Evolutionary conservation across 1,139 yeast species (phyloP).

Genomic region (Nematodospora anomalae): DNA sequence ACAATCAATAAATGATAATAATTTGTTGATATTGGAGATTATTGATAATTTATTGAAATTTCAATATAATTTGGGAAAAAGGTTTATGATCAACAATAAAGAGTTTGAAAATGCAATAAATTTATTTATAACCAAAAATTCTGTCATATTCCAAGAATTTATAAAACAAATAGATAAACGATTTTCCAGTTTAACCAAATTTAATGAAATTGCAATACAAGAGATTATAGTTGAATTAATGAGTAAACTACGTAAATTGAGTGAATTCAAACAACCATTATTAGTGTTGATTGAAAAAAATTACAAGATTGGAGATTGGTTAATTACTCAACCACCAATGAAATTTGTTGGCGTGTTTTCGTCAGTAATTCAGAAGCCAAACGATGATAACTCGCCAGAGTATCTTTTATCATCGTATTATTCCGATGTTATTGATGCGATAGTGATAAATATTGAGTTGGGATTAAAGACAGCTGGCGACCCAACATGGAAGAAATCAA

Average conservation of each 20-base stretch:
- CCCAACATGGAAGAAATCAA: conserved; percentile 37
- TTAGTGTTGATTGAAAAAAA: conserved; percentile 45
- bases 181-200: conserved; percentile 39
- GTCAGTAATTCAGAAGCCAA: conserved; percentile 39
- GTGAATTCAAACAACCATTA: conserved; percentile 62
- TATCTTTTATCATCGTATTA: conserved; percentile 62
- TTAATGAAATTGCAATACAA: conserved; percentile 61
- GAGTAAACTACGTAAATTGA: conserved; percentile 61
- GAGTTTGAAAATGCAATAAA: conserved; percentile 17
- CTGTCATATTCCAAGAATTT: conserved; percentile 55
- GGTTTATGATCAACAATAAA: conserved; percentile 15
- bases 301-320: conserved; percentile 67
- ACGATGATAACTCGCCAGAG: conserved; percentile 41
- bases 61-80: conserved; percentile 18
- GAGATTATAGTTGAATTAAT: conserved; percentile 66
- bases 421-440: conserved; percentile 74
- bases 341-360: conserved; percentile 51
- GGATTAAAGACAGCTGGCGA: conserved; percentile 42
- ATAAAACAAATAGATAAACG: conserved; percentile 55
- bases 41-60: conserved; percentile 33
- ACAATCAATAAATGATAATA: conserved; percentile 24
- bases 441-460: conserved; percentile 59
- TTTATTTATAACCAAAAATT: conserved; percentile 20
- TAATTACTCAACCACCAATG: conserved; percentile 55
- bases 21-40: conserved; percentile 45